These are phyloP conservation scores for Sporothrix variecibatus DNA, from an alignment of 2,329 filamentous ascomycete species.

Conservation along the genomic window DNA sequence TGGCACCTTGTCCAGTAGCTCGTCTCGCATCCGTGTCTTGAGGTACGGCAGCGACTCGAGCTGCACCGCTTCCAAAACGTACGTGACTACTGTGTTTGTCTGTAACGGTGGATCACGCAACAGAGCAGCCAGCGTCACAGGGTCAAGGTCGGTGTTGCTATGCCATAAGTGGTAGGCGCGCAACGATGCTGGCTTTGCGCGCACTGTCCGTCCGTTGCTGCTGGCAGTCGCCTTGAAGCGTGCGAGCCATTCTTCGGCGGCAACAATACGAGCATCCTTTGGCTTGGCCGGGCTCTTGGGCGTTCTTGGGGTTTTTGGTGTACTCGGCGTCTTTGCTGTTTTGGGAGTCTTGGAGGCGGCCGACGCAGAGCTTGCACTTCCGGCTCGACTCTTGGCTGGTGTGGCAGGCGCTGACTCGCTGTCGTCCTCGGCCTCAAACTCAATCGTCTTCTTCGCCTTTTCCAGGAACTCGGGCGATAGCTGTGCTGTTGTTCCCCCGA, in stretches of 20 bases:
- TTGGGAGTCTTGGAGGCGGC: background rate
- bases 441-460: constrained; percentile 33
- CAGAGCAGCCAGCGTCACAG: constrained; percentile 54
- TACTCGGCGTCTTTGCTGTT: background rate
- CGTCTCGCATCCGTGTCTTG: constrained; percentile 45
- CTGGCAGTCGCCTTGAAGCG: constrained; percentile 39
- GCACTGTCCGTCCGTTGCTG: constrained; percentile 25
- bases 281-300: constrained; percentile 26
- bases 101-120: constrained; percentile 63
- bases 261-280: constrained; percentile 47
- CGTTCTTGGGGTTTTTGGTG: background rate
- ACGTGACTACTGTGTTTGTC: constrained; percentile 55
- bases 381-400: background rate
- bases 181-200: constrained; percentile 42
- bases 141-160: constrained; percentile 49
- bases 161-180: constrained; percentile 68
- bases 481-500: background rate
- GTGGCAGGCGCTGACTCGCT: constrained; percentile 21
- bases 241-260: constrained; percentile 45
- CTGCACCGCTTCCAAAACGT: constrained; percentile 60
- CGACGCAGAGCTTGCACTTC: background rate
- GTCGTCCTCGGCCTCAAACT: constrained; percentile 33
- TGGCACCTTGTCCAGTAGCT: constrained; percentile 46
- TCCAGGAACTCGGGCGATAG: constrained; percentile 30
- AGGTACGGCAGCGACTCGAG: constrained; percentile 55